Evolutionary conservation across 345 rosid genomes (phyloP).

Genomic region (Bruguiera sexangula): DNA sequence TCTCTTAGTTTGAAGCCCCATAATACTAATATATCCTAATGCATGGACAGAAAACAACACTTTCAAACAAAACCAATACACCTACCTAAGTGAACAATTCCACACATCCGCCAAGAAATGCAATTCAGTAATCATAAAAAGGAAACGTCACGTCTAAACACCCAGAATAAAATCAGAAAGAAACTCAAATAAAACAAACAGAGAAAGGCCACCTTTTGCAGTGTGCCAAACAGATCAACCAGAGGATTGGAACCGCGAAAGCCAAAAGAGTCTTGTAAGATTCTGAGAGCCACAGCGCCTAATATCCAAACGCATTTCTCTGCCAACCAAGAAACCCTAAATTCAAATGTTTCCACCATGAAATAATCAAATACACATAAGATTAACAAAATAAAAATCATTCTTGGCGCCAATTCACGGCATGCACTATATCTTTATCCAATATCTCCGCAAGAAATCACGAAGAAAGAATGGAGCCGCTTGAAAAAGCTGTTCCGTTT

Average conservation of each 20-base stretch:
- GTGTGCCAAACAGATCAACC: constrained; percentile 24
- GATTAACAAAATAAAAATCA: constrained; percentile 12
- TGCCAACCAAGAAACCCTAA: constrained; percentile 44
- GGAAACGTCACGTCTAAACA: neutral
- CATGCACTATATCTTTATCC: constrained; percentile 21
- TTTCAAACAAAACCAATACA: too few species aligned
- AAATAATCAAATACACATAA: constrained; percentile 17
- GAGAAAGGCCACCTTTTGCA: constrained; percentile 11
- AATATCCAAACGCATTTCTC: constrained; percentile 41
- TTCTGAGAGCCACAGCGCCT: constrained; percentile 22
- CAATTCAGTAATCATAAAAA: too few species aligned
- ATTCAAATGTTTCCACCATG: constrained; percentile 17
- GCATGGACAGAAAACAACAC: too few species aligned
- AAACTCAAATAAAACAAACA: neutral
- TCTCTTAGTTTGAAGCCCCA: neutral
- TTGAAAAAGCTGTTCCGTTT: neutral
- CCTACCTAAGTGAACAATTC: too few species aligned
- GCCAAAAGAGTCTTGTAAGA: constrained; percentile 15
- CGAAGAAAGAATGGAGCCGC: neutral
- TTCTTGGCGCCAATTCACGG: constrained; percentile 2
- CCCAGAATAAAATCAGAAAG: constrained; percentile 3
- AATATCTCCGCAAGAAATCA: constrained; percentile 15
- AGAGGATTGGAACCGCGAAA: constrained; percentile 5
- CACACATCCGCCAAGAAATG: too few species aligned
- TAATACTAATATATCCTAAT: neutral